Conservation (phyloP, 768 basidiomycete genomes). For the Cyclocybe aegerita region DNA sequence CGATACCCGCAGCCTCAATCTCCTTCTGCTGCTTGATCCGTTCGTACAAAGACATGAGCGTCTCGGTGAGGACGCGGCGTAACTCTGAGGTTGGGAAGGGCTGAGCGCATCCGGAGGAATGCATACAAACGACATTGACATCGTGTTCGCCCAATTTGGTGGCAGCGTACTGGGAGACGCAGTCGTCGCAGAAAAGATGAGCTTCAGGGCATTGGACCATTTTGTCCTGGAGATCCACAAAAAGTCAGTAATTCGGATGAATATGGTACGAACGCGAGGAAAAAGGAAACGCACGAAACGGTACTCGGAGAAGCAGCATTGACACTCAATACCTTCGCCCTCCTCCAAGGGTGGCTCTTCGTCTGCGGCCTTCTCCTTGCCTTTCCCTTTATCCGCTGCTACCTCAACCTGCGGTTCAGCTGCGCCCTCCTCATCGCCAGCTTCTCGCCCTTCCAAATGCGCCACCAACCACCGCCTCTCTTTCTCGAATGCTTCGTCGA, state of each 20-base stretch:
- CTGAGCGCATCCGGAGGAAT: conserved; percentile 69
- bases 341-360: conserved; percentile 43
- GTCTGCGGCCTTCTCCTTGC: conserved; percentile 31
- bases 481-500: conserved; percentile 45
- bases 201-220: conserved; percentile 90
- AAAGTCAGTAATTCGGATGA: background rate
- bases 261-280: conserved; percentile 1
- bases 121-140: conserved; percentile 75
- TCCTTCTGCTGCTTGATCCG: conserved; percentile 77
- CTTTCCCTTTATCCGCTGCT: conserved; percentile 22
- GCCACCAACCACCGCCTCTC: conserved; percentile 49
- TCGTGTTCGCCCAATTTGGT: conserved; percentile 65
- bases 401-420: conserved; percentile 11
- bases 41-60: conserved; percentile 69
- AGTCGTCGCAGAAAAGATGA: conserved; percentile 81
- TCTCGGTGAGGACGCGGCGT: conserved; percentile 60
- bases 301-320: conserved; percentile 79
- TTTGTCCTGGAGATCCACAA: conserved; percentile 50
- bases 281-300: conserved; percentile 53
- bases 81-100: conserved; percentile 72
- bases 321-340: conserved; percentile 76
- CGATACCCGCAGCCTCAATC: conserved; percentile 74
- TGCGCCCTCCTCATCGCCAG: background rate
- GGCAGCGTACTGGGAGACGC: conserved; percentile 68
- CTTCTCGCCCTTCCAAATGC: conserved; percentile 18